phyloP scores from a whole-genome alignment of 2,329 filamentous ascomycete species.

The Fusarium nurragi region DNA sequence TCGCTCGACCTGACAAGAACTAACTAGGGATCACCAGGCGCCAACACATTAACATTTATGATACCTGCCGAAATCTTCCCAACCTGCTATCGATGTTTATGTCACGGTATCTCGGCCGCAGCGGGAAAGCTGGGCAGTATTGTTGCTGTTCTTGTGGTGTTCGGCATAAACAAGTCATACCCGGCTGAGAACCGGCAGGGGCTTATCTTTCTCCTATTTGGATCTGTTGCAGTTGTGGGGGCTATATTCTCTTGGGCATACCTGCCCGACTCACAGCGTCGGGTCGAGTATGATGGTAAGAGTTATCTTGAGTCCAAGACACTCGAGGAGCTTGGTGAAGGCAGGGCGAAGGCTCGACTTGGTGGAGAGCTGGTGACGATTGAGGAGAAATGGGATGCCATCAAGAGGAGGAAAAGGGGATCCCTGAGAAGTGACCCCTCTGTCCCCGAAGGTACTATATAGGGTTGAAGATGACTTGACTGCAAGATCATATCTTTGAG shows the following conservation, averaged over 20 bases:
- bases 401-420: constrained; percentile 49
- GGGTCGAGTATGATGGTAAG: constrained; percentile 50
- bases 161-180: constrained; percentile 60
- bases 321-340: constrained; percentile 62
- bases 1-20: neutral
- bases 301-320: constrained; percentile 56
- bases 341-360: constrained; percentile 54
- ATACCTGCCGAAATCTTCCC: constrained; percentile 73
- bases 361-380: constrained; percentile 58
- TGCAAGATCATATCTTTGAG: neutral
- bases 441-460: constrained; percentile 36
- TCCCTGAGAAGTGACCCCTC: constrained; percentile 39
- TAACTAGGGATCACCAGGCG: constrained; percentile 50
- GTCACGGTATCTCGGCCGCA: constrained; percentile 69
- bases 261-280: constrained; percentile 59
- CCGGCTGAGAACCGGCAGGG: constrained; percentile 55
- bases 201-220: constrained; percentile 61
- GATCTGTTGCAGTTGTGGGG: constrained; percentile 59
- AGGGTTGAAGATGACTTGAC: neutral
- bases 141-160: constrained; percentile 60
- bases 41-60: constrained; percentile 71
- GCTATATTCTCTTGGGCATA: constrained; percentile 63
- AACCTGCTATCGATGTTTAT: constrained; percentile 69
- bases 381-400: constrained; percentile 54
- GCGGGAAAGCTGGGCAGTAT: constrained; percentile 68